Base-by-base conservation (phyloP, 352 stramenopile genomes). In the Globisporangium yorkense region DNA sequence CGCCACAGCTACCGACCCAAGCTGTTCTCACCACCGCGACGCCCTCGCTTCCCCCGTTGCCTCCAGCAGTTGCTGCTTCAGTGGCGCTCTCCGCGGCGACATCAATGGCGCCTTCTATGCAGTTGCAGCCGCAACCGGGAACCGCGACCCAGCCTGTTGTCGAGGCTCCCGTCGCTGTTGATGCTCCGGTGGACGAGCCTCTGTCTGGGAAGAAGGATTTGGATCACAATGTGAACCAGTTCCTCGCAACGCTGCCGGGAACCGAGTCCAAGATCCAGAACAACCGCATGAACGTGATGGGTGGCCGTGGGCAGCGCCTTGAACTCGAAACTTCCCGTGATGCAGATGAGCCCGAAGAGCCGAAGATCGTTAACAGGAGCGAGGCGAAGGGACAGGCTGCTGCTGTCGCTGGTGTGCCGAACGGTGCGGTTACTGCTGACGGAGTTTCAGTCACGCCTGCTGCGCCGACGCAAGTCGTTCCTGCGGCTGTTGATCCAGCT, bases 221-320 rank as follows among this genome's bases (percentile, higher is more conserved):
- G 13, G 74, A 78, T 33, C 61, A 75, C 21, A 67, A 87, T 43
- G 76, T 92, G 68, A 80, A 95, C 72, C 65, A 80, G 44, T 81
- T 91, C 60, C 69, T 96, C 56, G 72, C 84, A 63, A 83, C 73
- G 24, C 87, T 98, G 71, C 91, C 88, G 44, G 87, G 92, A 35
- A 96, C 77, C 43, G 93, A 98, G 72, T 84, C 75, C 44, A 92
- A 91, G 46, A 97, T 97, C 45, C 90, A 90, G 52, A 97, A 96
- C 61, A 81, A 75, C 37, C 68, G 82, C 20, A 94, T 97, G 58
- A 97, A 93, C 44, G 84, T 98, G 10, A 88, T 98, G 76, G 92
- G 93, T 44, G 93, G 93, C 27, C 77, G 93, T 64, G 88, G 87
- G 9, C 87, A 96, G 44, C 81, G 90, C 50, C 70, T 97, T 21